Evolutionary conservation across 1,284 basidiomycete genomes (phyloP), one percentile per base, ranked within the genome.

Genomic region (Boletus sp.): DNA sequence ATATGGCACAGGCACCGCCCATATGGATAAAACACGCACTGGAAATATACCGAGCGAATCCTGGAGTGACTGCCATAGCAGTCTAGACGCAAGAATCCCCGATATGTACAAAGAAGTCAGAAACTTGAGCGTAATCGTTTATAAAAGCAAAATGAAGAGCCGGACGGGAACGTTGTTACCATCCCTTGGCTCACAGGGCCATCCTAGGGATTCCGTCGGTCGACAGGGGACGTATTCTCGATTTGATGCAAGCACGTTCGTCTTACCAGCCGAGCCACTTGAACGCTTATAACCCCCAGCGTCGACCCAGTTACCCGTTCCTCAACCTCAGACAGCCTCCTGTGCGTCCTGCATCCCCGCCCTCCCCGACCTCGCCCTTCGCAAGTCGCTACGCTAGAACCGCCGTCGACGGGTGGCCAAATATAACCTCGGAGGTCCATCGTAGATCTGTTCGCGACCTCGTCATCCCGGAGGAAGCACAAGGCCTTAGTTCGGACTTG

Each of bases 181-280:
- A 41, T 63, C 43, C 60, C 64, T 39, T 61, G 57, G 56, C 57
- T 59, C 51, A 6, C 31, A 27, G 48, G 51, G 51, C 51, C 46
- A 55, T 31, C 48, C 52, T 33, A 31, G 57, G 54, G 53, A 53
- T 41, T 35, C 57, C 57, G 24, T 24, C 24, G 56, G 66, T 43
- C 54, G 27, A 45, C 47, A 49, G 41, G 48, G 37, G 51, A 24
- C 53, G 55, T 48, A 36, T 53, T 27, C 44, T 57, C 55, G 53
- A 53, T 57, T 62, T 59, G 67, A 74, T 71, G 70, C 73, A 74
- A 39, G 62, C 70, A 71, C 70, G 70, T 71, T 71, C 69, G 72
- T 71, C 71, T 8, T 61, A 48, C 50, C 63, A 66, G 49, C 56
- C 56, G 49, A 63, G 57, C 31, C 56, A 65, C 37, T 46, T 68